Conservation (phyloP, 805 yeast genomes). For the Zygotorulaspora sp. region DNA sequence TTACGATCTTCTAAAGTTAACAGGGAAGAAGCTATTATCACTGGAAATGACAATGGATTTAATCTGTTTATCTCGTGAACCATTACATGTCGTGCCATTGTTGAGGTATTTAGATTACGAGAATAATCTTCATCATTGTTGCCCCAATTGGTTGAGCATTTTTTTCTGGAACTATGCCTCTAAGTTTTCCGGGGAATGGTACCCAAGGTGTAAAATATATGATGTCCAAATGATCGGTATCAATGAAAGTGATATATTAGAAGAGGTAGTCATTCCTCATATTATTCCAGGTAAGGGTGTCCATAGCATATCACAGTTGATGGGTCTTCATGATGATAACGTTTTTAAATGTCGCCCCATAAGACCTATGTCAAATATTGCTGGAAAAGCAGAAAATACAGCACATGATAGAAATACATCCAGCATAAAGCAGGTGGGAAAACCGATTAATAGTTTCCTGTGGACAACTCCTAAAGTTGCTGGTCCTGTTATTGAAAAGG, state of each 20-base stretch:
- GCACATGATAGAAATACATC: neutral
- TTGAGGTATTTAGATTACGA: conserved; percentile 62
- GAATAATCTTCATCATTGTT: conserved; percentile 58
- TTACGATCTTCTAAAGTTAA: conserved; percentile 63
- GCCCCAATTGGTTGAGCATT: conserved; percentile 94
- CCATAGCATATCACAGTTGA: conserved; percentile 50
- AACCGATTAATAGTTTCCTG: conserved; percentile 13
- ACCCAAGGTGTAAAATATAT: conserved; percentile 90
- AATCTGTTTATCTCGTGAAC: conserved; percentile 83
- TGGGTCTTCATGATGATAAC: conserved; percentile 62
- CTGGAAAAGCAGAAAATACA: neutral
- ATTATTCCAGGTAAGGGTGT: conserved; percentile 37
- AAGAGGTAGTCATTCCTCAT: conserved; percentile 56
- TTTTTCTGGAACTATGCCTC: conserved; percentile 73
- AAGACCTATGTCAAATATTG: neutral
- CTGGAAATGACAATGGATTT: conserved; percentile 86
- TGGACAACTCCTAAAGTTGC: conserved; percentile 31
- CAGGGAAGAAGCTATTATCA: conserved; percentile 68
- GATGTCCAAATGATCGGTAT: conserved; percentile 98
- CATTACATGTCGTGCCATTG: conserved; percentile 86
- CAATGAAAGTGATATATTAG: conserved; percentile 81
- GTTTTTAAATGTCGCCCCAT: conserved; percentile 38
- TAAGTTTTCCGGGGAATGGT: conserved; percentile 57
- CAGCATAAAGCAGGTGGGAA: conserved; percentile 2
- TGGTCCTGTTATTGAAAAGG: conserved; percentile 23